Percentiles rank a stretch among this genome's conserved stretches.
These are phyloP conservation scores for Epithele typhae DNA, from an alignment of 768 basidiomycete genomes.

Conservation along the genomic window DNA sequence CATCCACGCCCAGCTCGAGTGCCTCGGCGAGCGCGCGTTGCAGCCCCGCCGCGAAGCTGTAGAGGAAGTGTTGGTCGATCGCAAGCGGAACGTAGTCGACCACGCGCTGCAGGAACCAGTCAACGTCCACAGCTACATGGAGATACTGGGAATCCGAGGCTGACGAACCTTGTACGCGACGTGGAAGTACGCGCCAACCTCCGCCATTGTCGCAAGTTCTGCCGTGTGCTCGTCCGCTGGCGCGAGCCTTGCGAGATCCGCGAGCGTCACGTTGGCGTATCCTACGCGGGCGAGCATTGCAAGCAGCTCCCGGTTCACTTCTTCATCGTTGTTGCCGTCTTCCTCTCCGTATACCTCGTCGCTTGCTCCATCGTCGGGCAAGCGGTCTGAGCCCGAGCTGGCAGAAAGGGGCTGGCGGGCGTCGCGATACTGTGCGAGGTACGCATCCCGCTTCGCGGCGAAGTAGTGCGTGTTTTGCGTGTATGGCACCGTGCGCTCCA, in stretches of 20 bases:
- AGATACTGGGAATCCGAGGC: too few species aligned
- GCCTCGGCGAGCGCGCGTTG: conserved; percentile 20
- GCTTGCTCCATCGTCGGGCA: background rate
- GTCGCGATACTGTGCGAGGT: conserved; percentile 27
- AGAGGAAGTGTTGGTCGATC: conserved; percentile 46
- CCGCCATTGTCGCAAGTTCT: conserved; percentile 59
- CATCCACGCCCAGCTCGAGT: conserved; percentile 19
- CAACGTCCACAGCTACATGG: too few species aligned
- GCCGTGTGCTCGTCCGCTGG: conserved; percentile 41
- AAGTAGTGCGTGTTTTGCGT: conserved; percentile 41
- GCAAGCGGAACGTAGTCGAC: conserved; percentile 38
- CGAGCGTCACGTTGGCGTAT: background rate
- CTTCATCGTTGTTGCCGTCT: too few species aligned
- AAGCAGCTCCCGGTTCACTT: background rate
- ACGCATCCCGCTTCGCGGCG: conserved; percentile 27
- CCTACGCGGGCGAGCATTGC: conserved; percentile 10
- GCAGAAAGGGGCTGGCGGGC: background rate
- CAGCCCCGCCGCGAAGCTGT: conserved; percentile 20
- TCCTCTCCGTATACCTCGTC: too few species aligned
- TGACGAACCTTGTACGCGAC: conserved; percentile 35
- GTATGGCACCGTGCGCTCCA: conserved; percentile 23
- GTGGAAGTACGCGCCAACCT: conserved; percentile 68
- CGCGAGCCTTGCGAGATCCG: background rate
- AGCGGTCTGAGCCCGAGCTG: background rate
- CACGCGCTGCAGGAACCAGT: conserved; percentile 27